phyloP scores from a whole-genome alignment of 805 yeast genomes.

The Sugiyamaella mastotermitis region DNA sequence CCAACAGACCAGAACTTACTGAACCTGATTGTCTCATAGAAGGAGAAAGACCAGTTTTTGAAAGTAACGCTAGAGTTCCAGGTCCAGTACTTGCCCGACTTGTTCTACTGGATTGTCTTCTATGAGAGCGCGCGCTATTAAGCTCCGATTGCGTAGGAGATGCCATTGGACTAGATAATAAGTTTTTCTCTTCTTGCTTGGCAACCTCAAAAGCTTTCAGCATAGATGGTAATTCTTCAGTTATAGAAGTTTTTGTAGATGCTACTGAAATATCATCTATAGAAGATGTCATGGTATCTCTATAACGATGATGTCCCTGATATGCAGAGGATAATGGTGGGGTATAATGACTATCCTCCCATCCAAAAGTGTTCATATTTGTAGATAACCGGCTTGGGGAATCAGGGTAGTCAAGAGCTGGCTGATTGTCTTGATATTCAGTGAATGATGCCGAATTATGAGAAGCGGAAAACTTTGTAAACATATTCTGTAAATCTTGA shows the following conservation, averaged over 20 bases:
- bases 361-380: constrained; percentile 1
- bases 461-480: constrained; percentile 18
- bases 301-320: background rate
- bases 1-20: background rate
- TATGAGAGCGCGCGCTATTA: background rate
- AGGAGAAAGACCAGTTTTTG: too few species aligned
- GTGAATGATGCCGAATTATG: background rate
- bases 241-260: constrained; percentile 14
- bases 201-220: constrained; percentile 23
- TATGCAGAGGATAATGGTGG: background rate
- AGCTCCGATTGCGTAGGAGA: constrained; percentile 3
- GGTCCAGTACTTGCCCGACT: background rate
- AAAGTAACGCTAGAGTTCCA: too few species aligned
- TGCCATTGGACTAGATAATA: constrained; percentile 3
- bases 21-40: background rate
- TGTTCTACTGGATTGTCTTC: constrained; percentile 1
- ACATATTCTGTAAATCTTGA: constrained; percentile 27
- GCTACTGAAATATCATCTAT: constrained; percentile 7
- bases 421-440: background rate
- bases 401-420: background rate
- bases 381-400: background rate
- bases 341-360: constrained; percentile 2
- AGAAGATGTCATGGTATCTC: constrained; percentile 7
- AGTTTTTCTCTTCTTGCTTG: constrained; percentile 12
- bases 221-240: constrained; percentile 22